These are phyloP conservation scores for Trematosphaeria pertusa DNA, from an alignment of 2,329 filamentous ascomycete species.

Conservation along the genomic window DNA sequence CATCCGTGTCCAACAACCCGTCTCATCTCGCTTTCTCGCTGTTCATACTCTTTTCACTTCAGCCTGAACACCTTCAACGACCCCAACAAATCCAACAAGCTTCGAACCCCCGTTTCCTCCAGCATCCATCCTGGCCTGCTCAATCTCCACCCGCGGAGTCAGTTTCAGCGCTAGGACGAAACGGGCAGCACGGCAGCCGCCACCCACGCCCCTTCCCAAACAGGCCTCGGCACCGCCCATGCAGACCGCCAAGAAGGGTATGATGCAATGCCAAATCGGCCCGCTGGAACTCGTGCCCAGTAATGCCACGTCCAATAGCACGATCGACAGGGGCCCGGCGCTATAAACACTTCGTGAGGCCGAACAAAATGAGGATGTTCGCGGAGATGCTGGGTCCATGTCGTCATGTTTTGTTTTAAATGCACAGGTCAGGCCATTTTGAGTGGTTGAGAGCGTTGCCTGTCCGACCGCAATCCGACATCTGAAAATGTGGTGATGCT, in stretches of 20 bases:
- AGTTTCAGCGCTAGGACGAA: neutral
- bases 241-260: neutral
- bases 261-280: conserved; percentile 1
- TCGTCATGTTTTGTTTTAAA: no score
- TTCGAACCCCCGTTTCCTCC: no score
- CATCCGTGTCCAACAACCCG: neutral
- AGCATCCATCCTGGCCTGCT: no score
- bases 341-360: neutral
- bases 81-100: no score
- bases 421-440: no score
- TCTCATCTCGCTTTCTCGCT: conserved; percentile 8
- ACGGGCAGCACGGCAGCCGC: neutral
- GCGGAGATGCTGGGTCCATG: neutral
- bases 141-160: neutral
- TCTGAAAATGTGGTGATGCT: neutral
- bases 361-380: conserved; percentile 15
- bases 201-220: neutral
- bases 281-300: neutral
- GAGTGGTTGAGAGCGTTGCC: no score
- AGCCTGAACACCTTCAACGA: no score
- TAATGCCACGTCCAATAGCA: neutral
- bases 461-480: neutral
- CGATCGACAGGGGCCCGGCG: conserved; percentile 15
- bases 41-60: conserved; percentile 3
- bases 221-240: neutral